These are phyloP conservation scores for Naganishia albida DNA, from an alignment of 1,284 basidiomycete genomes.

Conservation along the genomic window DNA sequence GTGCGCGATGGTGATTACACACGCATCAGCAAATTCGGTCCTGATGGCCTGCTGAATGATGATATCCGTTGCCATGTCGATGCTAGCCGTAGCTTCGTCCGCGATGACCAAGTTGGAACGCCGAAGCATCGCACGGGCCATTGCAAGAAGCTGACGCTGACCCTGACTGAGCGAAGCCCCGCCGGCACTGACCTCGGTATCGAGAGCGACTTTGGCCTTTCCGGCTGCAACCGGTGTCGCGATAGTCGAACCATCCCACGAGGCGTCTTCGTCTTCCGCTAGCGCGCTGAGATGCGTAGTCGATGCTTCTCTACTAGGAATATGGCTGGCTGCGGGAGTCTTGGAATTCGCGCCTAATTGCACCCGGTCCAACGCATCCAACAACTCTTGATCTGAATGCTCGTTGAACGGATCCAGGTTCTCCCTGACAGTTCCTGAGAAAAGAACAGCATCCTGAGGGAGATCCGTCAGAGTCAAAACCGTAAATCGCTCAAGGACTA, in stretches of 20 bases:
- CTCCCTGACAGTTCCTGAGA: conserved; percentile 80
- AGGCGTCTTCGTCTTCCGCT: conserved; percentile 7
- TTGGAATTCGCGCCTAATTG: conserved; percentile 23
- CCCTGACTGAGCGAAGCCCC: conserved; percentile 56
- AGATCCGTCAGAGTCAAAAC: neutral
- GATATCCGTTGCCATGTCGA: conserved; percentile 57
- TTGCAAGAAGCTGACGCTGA: conserved; percentile 74
- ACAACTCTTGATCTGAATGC: conserved; percentile 74
- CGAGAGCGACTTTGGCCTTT: conserved; percentile 19
- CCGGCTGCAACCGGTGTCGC: conserved; percentile 4
- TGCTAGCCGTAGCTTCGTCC: conserved; percentile 80
- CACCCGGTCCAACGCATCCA: conserved; percentile 53
- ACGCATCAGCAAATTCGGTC: conserved; percentile 71
- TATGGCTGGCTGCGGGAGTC: conserved; percentile 29
- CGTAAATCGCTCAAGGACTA: neutral
- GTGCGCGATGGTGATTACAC: conserved; percentile 83
- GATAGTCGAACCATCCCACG: conserved; percentile 11
- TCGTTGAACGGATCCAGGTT: conserved; percentile 87
- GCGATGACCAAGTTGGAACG: conserved; percentile 66
- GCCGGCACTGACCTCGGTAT: conserved; percentile 28
- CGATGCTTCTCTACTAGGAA: conserved; percentile 18
- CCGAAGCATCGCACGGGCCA: conserved; percentile 68
- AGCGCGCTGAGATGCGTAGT: conserved; percentile 10
- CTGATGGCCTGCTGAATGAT: conserved; percentile 78
- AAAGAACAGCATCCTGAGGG: conserved; percentile 69